phyloP scores from a whole-genome alignment of 2,329 filamentous ascomycete species.

The Biscogniauxia marginata region DNA sequence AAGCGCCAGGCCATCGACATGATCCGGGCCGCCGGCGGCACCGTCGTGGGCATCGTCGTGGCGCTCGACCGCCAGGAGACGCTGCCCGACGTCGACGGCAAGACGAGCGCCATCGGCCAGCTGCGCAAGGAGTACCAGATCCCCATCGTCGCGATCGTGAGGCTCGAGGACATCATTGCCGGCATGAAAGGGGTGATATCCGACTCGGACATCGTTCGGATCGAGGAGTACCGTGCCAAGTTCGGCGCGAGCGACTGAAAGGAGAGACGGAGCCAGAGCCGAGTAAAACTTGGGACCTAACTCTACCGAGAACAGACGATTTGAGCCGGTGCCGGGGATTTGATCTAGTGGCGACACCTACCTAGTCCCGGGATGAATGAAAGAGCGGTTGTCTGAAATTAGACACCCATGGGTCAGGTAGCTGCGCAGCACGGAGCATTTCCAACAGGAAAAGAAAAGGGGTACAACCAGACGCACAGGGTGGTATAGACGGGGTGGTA shows the following conservation, averaged over 20 bases:
- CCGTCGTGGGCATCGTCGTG: conserved; percentile 82
- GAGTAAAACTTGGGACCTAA: neutral
- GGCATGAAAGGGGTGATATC: conserved; percentile 63
- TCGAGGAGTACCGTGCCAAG: conserved; percentile 71
- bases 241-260: conserved; percentile 59
- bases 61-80: conserved; percentile 87
- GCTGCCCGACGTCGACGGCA: conserved; percentile 61
- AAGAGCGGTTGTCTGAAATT: neutral
- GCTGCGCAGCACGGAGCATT: neutral
- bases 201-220: conserved; percentile 61
- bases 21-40: conserved; percentile 81
- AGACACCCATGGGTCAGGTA: neutral
- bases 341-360: neutral
- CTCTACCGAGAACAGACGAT: neutral
- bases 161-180: conserved; percentile 77
- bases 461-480: neutral
- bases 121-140: conserved; percentile 80
- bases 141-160: conserved; percentile 80
- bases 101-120: conserved; percentile 82
- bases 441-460: neutral
- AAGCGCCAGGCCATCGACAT: conserved; percentile 90
- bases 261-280: neutral
- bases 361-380: neutral
- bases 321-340: neutral
- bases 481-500: neutral